phyloP scores from a whole-genome alignment of 805 yeast genomes.

The Candida ortonii region DNA sequence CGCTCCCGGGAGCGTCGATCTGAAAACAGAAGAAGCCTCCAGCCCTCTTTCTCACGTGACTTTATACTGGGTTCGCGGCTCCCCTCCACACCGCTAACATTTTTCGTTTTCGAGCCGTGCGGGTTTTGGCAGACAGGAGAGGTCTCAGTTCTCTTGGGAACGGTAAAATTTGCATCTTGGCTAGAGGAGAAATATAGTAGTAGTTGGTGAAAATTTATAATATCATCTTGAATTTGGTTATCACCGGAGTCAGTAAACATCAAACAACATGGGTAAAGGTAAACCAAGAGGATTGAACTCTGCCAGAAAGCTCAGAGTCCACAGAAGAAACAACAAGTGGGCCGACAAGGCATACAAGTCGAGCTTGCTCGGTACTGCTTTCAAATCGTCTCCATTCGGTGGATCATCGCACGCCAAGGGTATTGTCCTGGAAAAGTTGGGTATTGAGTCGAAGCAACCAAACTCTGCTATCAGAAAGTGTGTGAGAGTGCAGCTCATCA shows the following conservation, averaged over 20 bases:
- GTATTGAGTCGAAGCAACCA: slow-evolving; percentile 99
- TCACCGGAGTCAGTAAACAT: slow-evolving; percentile 3
- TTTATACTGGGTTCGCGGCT: slow-evolving; percentile 1
- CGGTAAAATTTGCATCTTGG: slow-evolving; percentile 7
- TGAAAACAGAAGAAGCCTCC: no score
- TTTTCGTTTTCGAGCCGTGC: slow-evolving; percentile 1
- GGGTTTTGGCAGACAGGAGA: slow-evolving; percentile 9
- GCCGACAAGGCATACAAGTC: slow-evolving; percentile 97
- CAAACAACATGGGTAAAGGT: slow-evolving; percentile 91
- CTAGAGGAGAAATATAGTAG: slow-evolving; percentile 3
- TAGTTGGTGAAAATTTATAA: no score
- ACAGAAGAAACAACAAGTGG: slow-evolving; percentile 99
- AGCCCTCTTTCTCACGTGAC: slow-evolving; percentile 8
- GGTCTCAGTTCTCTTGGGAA: slow-evolving; percentile 8
- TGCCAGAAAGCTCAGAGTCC: slow-evolving; percentile 99
- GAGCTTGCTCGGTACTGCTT: slow-evolving; percentile 99
- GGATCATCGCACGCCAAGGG: slow-evolving; percentile 99
- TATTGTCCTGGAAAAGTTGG: slow-evolving; percentile 98
- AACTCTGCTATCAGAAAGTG: slow-evolving; percentile 99
- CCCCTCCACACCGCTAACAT: background rate
- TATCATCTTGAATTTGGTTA: background rate
- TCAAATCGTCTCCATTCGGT: slow-evolving; percentile 99
- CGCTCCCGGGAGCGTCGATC: no score
- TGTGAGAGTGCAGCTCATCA: slow-evolving; percentile 99
- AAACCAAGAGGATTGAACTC: slow-evolving; percentile 99